phyloP scores from a whole-genome alignment of 495 filamentous ascomycete species.

The Entonaema liquescens region DNA sequence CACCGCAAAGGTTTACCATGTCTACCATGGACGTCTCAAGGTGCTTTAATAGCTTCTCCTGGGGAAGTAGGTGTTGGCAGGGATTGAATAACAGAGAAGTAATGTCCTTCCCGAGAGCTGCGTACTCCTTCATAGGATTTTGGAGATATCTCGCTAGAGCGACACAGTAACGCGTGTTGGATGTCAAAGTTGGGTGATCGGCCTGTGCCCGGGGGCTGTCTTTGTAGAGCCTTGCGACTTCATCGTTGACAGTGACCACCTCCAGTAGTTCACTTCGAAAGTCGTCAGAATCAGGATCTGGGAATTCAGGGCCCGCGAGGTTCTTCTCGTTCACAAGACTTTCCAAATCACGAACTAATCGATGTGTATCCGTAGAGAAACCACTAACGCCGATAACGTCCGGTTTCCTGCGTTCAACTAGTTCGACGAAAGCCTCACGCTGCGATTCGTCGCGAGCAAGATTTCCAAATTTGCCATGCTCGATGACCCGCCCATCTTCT shows the following conservation, averaged over 20 bases:
- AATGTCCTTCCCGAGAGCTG: slow-evolving; percentile 86
- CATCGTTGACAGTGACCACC: slow-evolving; percentile 91
- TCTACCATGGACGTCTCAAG: slow-evolving; percentile 96
- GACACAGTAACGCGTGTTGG: slow-evolving; percentile 86
- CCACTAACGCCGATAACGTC: slow-evolving; percentile 92
- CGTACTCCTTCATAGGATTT: slow-evolving; percentile 94
- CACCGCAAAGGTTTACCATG: slow-evolving; percentile 95
- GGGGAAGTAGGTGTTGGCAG: slow-evolving; percentile 85
- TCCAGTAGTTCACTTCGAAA: slow-evolving; percentile 80
- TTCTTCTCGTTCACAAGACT: slow-evolving; percentile 77
- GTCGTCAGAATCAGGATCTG: slow-evolving; percentile 67
- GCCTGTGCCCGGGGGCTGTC: slow-evolving; percentile 80
- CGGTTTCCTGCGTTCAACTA: slow-evolving; percentile 78
- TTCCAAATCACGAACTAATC: slow-evolving; percentile 79
- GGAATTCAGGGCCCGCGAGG: slow-evolving; percentile 76
- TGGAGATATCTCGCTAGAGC: slow-evolving; percentile 90
- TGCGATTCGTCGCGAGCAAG: slow-evolving; percentile 75
- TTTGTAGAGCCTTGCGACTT: slow-evolving; percentile 93
- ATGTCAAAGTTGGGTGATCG: slow-evolving; percentile 80
- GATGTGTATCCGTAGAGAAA: slow-evolving; percentile 87
- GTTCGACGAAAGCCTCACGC: slow-evolving; percentile 71
- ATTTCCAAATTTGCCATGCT: slow-evolving; percentile 85
- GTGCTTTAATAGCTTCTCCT: slow-evolving; percentile 83
- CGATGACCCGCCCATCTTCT: slow-evolving; percentile 87
- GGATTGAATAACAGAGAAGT: slow-evolving; percentile 86